phyloP scores from a whole-genome alignment of 202 grass and related monocot species.

The Panicum virgatum region DNA sequence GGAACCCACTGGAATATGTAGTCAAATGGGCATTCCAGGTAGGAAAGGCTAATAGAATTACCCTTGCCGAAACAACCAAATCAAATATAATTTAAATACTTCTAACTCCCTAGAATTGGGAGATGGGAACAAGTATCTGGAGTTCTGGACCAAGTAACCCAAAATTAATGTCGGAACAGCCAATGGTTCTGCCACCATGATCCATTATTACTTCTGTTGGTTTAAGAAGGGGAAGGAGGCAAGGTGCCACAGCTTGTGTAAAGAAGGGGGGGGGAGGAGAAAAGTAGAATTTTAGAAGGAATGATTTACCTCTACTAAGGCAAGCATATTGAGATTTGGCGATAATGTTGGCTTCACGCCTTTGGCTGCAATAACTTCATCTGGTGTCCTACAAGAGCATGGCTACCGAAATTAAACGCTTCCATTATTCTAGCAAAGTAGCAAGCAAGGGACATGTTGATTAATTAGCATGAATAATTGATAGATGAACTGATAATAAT shows the following conservation, averaged over 20 bases:
- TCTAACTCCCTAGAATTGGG: neutral
- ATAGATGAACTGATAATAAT: slow-evolving; percentile 11
- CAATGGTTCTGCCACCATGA: slow-evolving; percentile 2
- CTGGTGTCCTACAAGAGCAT: slow-evolving; percentile 63
- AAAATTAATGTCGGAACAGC: slow-evolving; percentile 13
- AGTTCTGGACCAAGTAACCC: neutral
- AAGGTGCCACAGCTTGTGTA: neutral
- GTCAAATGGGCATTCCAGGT: neutral
- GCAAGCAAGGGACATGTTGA: neutral
- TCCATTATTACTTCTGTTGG: neutral
- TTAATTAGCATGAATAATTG: neutral
- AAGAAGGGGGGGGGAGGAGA: neutral
- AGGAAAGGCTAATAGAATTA: slow-evolving; percentile 7
- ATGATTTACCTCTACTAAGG: slow-evolving; percentile 76
- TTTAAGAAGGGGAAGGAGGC: neutral
- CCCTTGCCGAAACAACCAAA: neutral
- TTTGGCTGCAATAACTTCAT: slow-evolving; percentile 91
- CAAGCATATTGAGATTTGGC: slow-evolving; percentile 86
- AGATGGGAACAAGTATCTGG: neutral
- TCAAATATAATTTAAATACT: neutral
- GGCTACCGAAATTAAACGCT: slow-evolving; percentile 10
- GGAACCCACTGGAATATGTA: neutral
- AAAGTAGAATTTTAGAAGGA: neutral
- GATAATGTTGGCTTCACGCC: slow-evolving; percentile 93
- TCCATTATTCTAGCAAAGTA: too few species aligned